Evolutionary conservation across 495 filamentous ascomycete species (phyloP).

Genomic region (Xylaria acuta): DNA sequence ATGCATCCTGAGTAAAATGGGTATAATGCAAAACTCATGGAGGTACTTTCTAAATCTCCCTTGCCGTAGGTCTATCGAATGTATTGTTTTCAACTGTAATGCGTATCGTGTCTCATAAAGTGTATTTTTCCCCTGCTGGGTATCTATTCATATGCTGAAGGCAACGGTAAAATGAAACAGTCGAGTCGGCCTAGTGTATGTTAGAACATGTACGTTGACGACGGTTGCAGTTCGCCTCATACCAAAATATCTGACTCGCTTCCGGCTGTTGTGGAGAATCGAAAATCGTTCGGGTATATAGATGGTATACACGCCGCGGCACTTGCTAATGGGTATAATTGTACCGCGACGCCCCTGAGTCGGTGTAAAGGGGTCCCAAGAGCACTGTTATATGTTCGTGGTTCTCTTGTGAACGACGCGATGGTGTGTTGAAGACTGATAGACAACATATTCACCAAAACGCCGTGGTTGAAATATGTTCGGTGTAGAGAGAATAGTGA

Average conservation of each 20-base stretch:
- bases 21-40: background rate
- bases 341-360: too few species aligned
- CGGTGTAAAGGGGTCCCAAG: background rate
- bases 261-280: background rate
- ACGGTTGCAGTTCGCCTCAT: background rate
- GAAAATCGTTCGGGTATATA: background rate
- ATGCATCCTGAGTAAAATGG: background rate
- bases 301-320: background rate
- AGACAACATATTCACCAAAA: background rate
- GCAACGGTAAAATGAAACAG: background rate
- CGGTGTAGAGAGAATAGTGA: background rate
- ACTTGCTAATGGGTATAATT: too few species aligned
- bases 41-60: background rate
- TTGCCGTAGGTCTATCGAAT: background rate
- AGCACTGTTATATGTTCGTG: background rate
- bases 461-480: background rate
- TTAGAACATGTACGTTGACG: background rate
- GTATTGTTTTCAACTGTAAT: background rate
- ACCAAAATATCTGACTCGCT: background rate
- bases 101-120: background rate
- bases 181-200: background rate
- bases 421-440: background rate
- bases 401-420: background rate
- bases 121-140: background rate
- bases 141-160: background rate